Evolutionary conservation across 345 rosid genomes (phyloP).

Genomic region (Populus tremula): DNA sequence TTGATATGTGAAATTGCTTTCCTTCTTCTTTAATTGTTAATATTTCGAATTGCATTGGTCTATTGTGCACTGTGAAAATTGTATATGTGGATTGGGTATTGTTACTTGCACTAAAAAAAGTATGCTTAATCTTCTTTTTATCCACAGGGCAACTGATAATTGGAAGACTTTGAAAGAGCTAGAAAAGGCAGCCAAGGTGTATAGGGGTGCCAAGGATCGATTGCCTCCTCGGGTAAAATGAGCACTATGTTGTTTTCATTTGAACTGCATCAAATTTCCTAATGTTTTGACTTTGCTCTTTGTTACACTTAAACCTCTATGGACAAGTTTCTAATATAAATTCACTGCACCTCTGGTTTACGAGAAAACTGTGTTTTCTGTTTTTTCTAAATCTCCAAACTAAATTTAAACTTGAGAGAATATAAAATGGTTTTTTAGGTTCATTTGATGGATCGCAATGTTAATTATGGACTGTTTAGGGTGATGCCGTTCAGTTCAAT

Average conservation of each 20-base stretch:
- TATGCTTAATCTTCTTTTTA: background rate
- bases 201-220: slow-evolving; percentile 77
- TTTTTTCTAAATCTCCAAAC: background rate
- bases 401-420: background rate
- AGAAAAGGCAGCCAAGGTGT: slow-evolving; percentile 76
- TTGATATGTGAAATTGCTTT: background rate
- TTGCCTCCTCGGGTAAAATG: slow-evolving; percentile 79
- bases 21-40: background rate
- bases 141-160: slow-evolving; percentile 68
- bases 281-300: background rate
- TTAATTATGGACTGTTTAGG: background rate
- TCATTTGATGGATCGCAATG: background rate
- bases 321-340: too few relatives aligned
- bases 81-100: background rate
- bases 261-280: background rate
- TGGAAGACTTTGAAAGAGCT: slow-evolving; percentile 89
- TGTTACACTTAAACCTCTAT: background rate
- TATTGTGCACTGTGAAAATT: background rate
- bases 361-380: background rate
- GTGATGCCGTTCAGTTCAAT: background rate
- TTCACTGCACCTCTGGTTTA: background rate
- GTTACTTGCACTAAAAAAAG: background rate
- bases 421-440: background rate
- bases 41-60: background rate
- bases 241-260: background rate